Percentiles rank a stretch among this genome's conserved stretches.
Evolutionary conservation across 768 basidiomycete genomes (phyloP).

Genomic region (Termitomyces sp.): DNA sequence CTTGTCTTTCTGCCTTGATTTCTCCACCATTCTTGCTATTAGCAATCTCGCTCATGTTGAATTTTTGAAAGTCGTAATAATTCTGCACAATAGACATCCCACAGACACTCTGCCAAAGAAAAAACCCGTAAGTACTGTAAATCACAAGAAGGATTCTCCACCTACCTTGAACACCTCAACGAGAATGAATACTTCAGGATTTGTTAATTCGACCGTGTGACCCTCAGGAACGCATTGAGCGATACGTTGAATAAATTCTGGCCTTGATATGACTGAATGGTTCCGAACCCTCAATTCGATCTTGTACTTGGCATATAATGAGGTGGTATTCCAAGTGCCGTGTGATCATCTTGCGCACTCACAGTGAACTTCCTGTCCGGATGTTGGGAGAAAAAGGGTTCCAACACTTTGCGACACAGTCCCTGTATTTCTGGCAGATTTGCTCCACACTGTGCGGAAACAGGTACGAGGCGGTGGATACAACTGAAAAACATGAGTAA

Average conservation of each 20-base stretch:
- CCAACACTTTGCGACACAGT: conserved; percentile 52
- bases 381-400: conserved; percentile 44
- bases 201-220: conserved; percentile 61
- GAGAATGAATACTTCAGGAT: conserved; percentile 70
- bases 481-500: conserved; percentile 35
- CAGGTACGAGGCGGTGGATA: conserved; percentile 66
- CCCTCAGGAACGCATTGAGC: conserved; percentile 66
- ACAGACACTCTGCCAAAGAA: conserved; percentile 55
- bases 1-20: conserved; percentile 16
- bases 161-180: conserved; percentile 81
- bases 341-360: conserved; percentile 8
- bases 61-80: conserved; percentile 69
- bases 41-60: conserved; percentile 75
- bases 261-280: conserved; percentile 63
- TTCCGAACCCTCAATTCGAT: conserved; percentile 74
- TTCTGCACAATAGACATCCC: conserved; percentile 71
- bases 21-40: conserved; percentile 37
- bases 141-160: neutral
- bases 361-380: conserved; percentile 44
- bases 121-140: neutral
- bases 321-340: neutral
- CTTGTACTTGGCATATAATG: conserved; percentile 55
- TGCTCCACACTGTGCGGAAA: conserved; percentile 61
- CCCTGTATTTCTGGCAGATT: conserved; percentile 65
- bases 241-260: conserved; percentile 57